Evolutionary conservation across 1,284 basidiomycete genomes (phyloP).

Genomic region (Puccinia brachypodii): DNA sequence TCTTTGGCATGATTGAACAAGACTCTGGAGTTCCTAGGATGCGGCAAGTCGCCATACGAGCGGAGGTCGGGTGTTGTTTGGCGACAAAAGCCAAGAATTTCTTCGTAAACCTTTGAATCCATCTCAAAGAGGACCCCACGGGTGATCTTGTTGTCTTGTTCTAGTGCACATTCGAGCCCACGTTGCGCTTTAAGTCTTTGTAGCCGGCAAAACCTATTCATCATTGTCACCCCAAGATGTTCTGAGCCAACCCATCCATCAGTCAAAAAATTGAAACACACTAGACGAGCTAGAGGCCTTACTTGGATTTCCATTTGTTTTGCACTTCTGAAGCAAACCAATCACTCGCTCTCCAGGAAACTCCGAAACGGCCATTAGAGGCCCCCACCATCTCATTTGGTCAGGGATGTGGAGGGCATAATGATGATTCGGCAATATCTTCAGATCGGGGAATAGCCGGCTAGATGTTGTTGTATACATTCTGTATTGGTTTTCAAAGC

Average conservation of each 20-base stretch:
- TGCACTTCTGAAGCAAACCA: conserved; percentile 48
- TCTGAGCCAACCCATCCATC: neutral
- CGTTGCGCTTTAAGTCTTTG: neutral
- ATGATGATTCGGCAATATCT: conserved; percentile 49
- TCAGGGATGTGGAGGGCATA: conserved; percentile 47
- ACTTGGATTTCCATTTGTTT: conserved; percentile 27
- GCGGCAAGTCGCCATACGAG: neutral
- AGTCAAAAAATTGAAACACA: neutral
- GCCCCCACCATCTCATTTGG: conserved; percentile 48
- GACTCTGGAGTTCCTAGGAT: neutral
- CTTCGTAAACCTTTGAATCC: neutral
- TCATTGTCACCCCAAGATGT: neutral
- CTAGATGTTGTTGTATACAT: conserved; percentile 28
- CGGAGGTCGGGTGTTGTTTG: neutral
- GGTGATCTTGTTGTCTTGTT: neutral
- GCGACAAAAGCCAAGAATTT: neutral
- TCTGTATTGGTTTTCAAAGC: conserved; percentile 17
- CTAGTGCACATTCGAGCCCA: neutral
- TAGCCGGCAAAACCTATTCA: conserved; percentile 14
- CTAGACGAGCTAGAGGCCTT: neutral
- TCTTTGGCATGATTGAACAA: neutral
- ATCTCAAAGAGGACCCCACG: neutral
- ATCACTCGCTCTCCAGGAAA: conserved; percentile 47
- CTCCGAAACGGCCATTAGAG: conserved; percentile 48
- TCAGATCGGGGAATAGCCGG: conserved; percentile 3